phyloP scores from a whole-genome alignment of 2,329 filamentous ascomycete species.

The Fusarium staphyleae region DNA sequence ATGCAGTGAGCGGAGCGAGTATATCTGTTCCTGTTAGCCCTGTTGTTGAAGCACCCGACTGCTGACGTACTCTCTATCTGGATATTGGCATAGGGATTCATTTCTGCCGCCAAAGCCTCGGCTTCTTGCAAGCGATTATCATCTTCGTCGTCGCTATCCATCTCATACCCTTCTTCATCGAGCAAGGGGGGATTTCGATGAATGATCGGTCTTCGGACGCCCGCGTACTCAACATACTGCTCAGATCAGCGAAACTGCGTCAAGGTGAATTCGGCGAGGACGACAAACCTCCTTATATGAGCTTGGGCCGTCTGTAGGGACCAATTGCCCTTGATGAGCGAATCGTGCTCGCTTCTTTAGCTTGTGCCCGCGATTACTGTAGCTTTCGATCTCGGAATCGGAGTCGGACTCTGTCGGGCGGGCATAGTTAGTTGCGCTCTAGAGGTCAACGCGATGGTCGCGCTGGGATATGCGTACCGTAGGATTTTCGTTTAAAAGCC shows the following conservation, averaged over 20 bases:
- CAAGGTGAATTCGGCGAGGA: constrained; percentile 9
- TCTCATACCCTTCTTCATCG: constrained; percentile 80
- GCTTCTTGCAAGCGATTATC: constrained; percentile 69
- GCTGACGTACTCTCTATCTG: constrained; percentile 69
- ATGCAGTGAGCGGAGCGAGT: constrained; percentile 76
- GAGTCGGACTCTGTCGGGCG: constrained; percentile 73
- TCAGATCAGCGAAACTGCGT: constrained; percentile 36
- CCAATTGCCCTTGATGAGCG: constrained; percentile 73
- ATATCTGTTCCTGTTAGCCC: constrained; percentile 61
- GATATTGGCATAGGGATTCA: constrained; percentile 77
- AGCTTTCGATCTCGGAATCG: constrained; percentile 73
- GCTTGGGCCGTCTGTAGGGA: constrained; percentile 69
- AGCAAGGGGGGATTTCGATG: constrained; percentile 74
- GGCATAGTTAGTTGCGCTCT: constrained; percentile 34
- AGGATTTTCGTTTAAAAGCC: constrained; percentile 68
- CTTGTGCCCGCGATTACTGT: constrained; percentile 80
- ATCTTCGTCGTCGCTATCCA: constrained; percentile 76
- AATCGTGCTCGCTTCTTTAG: constrained; percentile 78
- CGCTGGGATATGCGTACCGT: constrained; percentile 54
- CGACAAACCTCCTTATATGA: constrained; percentile 72
- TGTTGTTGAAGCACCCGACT: constrained; percentile 4
- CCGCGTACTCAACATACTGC: constrained; percentile 76
- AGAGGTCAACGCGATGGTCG: constrained; percentile 2
- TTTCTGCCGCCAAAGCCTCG: constrained; percentile 67
- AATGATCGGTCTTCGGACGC: constrained; percentile 75